A percentile compares a stretch with the other conserved stretches of the same genome.
These are phyloP conservation scores for Lactarius quietus DNA, from an alignment of 768 basidiomycete species.

Conservation along the genomic window DNA sequence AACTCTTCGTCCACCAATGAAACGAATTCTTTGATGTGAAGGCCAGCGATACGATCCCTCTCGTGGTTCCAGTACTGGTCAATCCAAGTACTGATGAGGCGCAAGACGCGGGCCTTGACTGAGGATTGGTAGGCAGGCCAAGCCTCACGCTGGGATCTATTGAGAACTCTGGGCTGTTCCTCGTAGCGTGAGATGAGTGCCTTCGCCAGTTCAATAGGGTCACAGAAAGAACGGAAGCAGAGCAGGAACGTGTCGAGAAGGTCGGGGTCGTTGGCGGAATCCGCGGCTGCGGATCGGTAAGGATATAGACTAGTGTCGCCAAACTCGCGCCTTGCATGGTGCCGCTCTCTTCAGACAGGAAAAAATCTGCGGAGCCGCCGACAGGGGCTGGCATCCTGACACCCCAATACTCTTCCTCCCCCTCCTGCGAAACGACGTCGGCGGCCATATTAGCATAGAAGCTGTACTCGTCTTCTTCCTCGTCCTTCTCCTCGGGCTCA, in stretches of 20 bases:
- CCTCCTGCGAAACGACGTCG: slow-evolving; percentile 3
- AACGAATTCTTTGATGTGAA: slow-evolving; percentile 18
- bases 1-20: not conserved
- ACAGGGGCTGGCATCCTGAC: slow-evolving; percentile 15
- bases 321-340: slow-evolving; percentile 16
- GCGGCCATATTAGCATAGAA: slow-evolving; percentile 14
- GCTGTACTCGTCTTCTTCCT: slow-evolving; percentile 12
- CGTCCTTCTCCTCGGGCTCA: not conserved
- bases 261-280: not conserved
- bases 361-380: slow-evolving; percentile 5
- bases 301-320: slow-evolving; percentile 5
- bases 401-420: slow-evolving; percentile 9
- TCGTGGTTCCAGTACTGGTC: slow-evolving; percentile 19
- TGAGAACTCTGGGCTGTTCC: slow-evolving; percentile 5
- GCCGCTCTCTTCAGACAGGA: not conserved
- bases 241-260: slow-evolving; percentile 13
- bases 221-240: slow-evolving; percentile 18
- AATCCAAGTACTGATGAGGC: slow-evolving; percentile 14
- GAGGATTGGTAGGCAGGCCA: slow-evolving; percentile 14
- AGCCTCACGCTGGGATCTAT: slow-evolving; percentile 5
- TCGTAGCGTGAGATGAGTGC: slow-evolving; percentile 16
- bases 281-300: slow-evolving; percentile 18
- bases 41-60: slow-evolving; percentile 14
- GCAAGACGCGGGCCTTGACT: slow-evolving; percentile 8
- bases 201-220: slow-evolving; percentile 15